Base-by-base conservation (phyloP, 2,329 filamentous ascomycete genomes). In the Stachybotrys chlorohalonatus region DNA sequence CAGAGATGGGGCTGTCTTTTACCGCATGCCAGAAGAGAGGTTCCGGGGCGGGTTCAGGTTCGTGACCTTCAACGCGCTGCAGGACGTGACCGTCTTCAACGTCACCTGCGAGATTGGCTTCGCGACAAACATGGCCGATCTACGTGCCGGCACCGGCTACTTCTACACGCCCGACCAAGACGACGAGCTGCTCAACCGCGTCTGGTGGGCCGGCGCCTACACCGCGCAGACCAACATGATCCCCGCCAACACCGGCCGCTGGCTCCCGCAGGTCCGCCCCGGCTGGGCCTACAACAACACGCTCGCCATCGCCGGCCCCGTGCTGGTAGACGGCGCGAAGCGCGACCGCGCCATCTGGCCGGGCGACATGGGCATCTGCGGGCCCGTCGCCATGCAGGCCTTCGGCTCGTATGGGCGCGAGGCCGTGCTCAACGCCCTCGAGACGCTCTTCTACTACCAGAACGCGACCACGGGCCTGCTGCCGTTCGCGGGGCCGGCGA, bases 341-440 rank as follows among this genome's bases (percentile, higher is more conserved):
- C 71, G 79, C 36, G 79, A 82, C 60, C 70, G 77, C 6, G 68
- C 80, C 3, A 76, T 83, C 2, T 83, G 80, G 78, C 77, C 81
- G 2, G 80, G 80, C 3, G 81, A 83, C 59, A 78, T 83, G 72
- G 75, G 76, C 3, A 78, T 82, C 49, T 75, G 77, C 1, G 52
- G 52, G 4, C 47, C 52, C 30, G 31, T 53, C 8, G 52, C 52
- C 3, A 53, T 53, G 52, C 47, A 47, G 46, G 52, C 52, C n/a
- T 53, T 47, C 15, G 52, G 52, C 17, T 17, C 7, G 6, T 49
- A 31, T 6, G 52, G 52, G 7, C 47, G 52, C 3, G 68, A 76
- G 46, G 72, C 72, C 47, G 68, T 80, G 16, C 69, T 71, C 50
- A 77, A 77, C 51, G 75, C 74, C 0, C 60, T 81, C 13, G 73